Base-by-base conservation (phyloP, 495 filamentous ascomycete genomes). In the Mycothermus thermophilus region DNA sequence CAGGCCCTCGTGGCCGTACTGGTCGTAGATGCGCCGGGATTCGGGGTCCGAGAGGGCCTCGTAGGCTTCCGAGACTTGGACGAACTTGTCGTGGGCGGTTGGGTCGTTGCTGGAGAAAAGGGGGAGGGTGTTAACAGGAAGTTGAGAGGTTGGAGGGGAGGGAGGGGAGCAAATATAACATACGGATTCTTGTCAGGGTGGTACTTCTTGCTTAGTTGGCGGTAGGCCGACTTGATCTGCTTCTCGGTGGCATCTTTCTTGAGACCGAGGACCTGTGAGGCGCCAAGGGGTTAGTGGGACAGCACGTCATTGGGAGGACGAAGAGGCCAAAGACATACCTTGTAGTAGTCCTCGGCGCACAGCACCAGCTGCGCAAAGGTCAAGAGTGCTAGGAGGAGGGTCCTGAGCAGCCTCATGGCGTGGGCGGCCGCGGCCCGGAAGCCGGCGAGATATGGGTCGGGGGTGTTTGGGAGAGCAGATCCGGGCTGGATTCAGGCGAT, bases 131-230 rank as follows among this genome's bases (percentile, higher is more conserved):
- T 18, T 18, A 10, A 18, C 36, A 30, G 18, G 27, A 19, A n/a
- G 8, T 13, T 24, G 25, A 14, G 34, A 30, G 10, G 25, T 47
- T 29, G 46, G 43, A 22, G 16, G 12, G 22, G 18, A 11, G 34
- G 25, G 1, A 24, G 7, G 39, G 26, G 20, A 27, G 7, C 33
- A 24, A 6, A 9, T 31, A 16, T 27, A 33, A 71, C 80, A 48
- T 63, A 93, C 83, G 90, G 90, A 44, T 99, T 99, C 72, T 99
- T 99, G 55, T 99, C 90, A 1, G 90, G 90, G 50, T 99, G 90
- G 57, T 70, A 94, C 61, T 93, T 93, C 60, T 95, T 95, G 68
- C 82, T 90, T 4, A 96, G 63, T 31, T 73, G 79, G 32, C 85
- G 74, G 58, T 99, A 99, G 22, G 90, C 92, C n/a, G 79, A 75